Conservation (phyloP, 192 early-diverging fungal genomes). For the Mortierella antarctica region DNA sequence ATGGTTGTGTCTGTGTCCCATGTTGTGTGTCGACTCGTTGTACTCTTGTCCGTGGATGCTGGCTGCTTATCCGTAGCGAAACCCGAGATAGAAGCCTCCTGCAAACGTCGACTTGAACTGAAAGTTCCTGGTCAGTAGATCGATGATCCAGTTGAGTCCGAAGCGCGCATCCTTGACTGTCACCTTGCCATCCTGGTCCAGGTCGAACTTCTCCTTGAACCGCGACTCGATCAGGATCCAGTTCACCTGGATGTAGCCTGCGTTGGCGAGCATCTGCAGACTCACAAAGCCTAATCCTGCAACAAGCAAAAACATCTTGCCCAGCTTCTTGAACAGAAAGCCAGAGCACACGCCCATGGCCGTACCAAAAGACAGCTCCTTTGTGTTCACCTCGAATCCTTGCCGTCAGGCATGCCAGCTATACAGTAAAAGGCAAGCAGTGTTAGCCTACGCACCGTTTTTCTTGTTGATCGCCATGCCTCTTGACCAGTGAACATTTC, state of each 20-base stretch:
- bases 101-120: slow-evolving; percentile 65
- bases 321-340: slow-evolving; percentile 61
- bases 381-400: slow-evolving; percentile 41
- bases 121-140: slow-evolving; percentile 59
- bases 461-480: too few relatives aligned
- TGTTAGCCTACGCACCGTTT: too few relatives aligned
- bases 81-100: slow-evolving; percentile 57
- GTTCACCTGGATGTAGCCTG: slow-evolving; percentile 59
- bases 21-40: too few relatives aligned
- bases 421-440: neutral
- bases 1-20: too few relatives aligned
- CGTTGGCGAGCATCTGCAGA: slow-evolving; percentile 54
- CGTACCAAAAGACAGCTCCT: slow-evolving; percentile 60
- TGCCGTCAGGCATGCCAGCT: slow-evolving; percentile 3
- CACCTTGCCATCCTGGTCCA: slow-evolving; percentile 57
- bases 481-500: too few relatives aligned
- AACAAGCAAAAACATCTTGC: slow-evolving; percentile 56
- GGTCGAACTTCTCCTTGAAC: slow-evolving; percentile 53
- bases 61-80: slow-evolving; percentile 55
- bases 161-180: slow-evolving; percentile 42
- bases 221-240: slow-evolving; percentile 54
- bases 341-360: slow-evolving; percentile 63
- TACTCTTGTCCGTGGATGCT: neutral
- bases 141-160: slow-evolving; percentile 43
- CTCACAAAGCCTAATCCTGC: slow-evolving; percentile 60